Evolutionary conservation across 768 basidiomycete species (phyloP).

Genomic region (Russula foetens): DNA sequence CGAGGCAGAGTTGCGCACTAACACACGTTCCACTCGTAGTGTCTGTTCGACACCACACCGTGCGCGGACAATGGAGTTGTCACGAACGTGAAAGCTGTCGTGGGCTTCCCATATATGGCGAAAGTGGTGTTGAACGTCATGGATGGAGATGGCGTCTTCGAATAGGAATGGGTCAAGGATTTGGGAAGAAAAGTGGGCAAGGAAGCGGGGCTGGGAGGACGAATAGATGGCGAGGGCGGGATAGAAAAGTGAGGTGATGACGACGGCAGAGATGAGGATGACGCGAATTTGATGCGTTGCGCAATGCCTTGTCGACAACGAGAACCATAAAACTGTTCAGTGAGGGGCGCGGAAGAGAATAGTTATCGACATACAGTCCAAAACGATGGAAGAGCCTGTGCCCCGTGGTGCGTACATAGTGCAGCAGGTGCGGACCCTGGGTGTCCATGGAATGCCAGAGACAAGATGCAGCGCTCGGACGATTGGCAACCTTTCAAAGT

Average conservation of each 20-base stretch:
- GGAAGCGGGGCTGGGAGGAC: slow-evolving; percentile 53
- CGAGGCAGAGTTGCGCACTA: slow-evolving; percentile 49
- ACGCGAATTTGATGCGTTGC: slow-evolving; percentile 87
- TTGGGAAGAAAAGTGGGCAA: slow-evolving; percentile 45
- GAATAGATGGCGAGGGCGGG: slow-evolving; percentile 84
- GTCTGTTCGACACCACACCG: slow-evolving; percentile 63
- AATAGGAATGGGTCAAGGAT: slow-evolving; percentile 59
- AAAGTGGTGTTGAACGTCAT: slow-evolving; percentile 53
- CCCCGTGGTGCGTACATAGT: slow-evolving; percentile 33
- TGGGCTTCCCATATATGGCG: slow-evolving; percentile 66
- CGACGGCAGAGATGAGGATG: slow-evolving; percentile 78
- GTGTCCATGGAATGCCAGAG: slow-evolving; percentile 19
- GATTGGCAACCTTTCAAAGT: neutral
- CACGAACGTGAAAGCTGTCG: slow-evolving; percentile 51
- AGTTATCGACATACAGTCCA: slow-evolving; percentile 57
- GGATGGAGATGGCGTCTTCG: slow-evolving; percentile 42
- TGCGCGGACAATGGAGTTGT: slow-evolving; percentile 63
- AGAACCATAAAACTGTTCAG: neutral
- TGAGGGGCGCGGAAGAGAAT: neutral
- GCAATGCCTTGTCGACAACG: slow-evolving; percentile 53
- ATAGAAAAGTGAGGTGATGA: slow-evolving; percentile 84
- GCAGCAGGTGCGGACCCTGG: slow-evolving; percentile 22
- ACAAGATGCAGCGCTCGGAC: neutral
- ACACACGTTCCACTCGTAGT: slow-evolving; percentile 67
- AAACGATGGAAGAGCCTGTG: slow-evolving; percentile 59